These are phyloP conservation scores for Lichina pygmaea DNA, from an alignment of 495 filamentous ascomycete genomes.

Conservation along the genomic window DNA sequence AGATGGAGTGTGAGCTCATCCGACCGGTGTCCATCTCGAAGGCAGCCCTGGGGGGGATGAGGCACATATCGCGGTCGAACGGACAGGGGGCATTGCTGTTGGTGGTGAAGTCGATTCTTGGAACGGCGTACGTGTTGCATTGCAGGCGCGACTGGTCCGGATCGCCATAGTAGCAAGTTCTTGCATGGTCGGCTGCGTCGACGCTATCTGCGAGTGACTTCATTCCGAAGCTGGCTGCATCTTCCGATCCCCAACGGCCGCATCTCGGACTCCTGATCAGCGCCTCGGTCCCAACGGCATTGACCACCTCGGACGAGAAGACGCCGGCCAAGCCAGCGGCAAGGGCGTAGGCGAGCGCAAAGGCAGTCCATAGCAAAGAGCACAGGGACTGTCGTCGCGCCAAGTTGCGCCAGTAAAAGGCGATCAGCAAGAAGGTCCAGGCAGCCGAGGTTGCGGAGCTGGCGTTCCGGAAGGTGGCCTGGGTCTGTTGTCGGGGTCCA, in stretches of 20 bases:
- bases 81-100: slow-evolving; percentile 10
- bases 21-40: slow-evolving; percentile 10
- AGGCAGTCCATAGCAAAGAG: slow-evolving; percentile 7
- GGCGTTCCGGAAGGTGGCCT: slow-evolving; percentile 13
- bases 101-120: slow-evolving; percentile 5
- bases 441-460: slow-evolving; percentile 7
- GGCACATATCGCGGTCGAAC: slow-evolving; percentile 9
- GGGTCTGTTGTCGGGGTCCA: slow-evolving; percentile 13
- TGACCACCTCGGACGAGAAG: slow-evolving; percentile 12
- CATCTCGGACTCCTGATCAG: slow-evolving; percentile 8
- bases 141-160: not conserved
- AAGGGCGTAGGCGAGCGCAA: slow-evolving; percentile 8
- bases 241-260: slow-evolving; percentile 9
- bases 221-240: not conserved
- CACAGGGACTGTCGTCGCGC: slow-evolving; percentile 5
- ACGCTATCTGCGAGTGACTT: too few species aligned
- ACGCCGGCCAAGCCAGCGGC: slow-evolving; percentile 12
- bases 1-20: slow-evolving; percentile 10
- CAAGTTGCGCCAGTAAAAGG: slow-evolving; percentile 11
- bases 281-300: slow-evolving; percentile 7
- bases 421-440: slow-evolving; percentile 7
- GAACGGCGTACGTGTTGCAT: slow-evolving; percentile 6
- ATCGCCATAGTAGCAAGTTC: slow-evolving; percentile 8
- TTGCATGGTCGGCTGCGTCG: not conserved
- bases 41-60: slow-evolving; percentile 1